Percentiles rank a stretch among this genome's conserved stretches.
These are phyloP conservation scores for Penicillium bialowiezense DNA, from an alignment of 495 filamentous ascomycete genomes.

Conservation along the genomic window DNA sequence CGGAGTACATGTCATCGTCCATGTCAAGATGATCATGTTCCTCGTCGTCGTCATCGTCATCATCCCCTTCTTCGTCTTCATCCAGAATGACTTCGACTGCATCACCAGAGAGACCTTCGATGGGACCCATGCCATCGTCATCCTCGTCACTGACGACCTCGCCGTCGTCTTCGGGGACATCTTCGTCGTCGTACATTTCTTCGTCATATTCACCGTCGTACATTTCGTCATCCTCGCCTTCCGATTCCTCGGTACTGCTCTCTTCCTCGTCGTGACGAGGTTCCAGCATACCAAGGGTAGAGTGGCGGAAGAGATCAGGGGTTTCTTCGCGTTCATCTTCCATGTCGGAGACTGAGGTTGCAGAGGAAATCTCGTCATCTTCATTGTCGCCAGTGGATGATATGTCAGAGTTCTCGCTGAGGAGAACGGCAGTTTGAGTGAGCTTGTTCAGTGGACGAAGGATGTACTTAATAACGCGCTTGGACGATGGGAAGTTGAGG, in stretches of 20 bases:
- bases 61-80: constrained; percentile 62
- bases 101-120: constrained; percentile 83
- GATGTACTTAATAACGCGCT: constrained; percentile 93
- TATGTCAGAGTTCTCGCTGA: constrained; percentile 77
- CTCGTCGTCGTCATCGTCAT: constrained; percentile 64
- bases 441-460: constrained; percentile 82
- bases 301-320: constrained; percentile 94
- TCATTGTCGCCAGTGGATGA: constrained; percentile 64
- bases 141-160: constrained; percentile 89
- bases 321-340: constrained; percentile 93
- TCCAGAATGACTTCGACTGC: constrained; percentile 83
- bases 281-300: constrained; percentile 91
- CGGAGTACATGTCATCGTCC: constrained; percentile 50
- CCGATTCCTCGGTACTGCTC: constrained; percentile 60
- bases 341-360: constrained; percentile 83
- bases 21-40: constrained; percentile 59
- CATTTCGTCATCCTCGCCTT: constrained; percentile 79
- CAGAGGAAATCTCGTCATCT: constrained; percentile 86
- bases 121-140: constrained; percentile 76
- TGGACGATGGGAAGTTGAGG: constrained; percentile 88
- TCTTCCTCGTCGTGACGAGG: constrained; percentile 75
- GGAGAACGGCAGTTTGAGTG: constrained; percentile 77
- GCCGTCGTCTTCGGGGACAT: constrained; percentile 70
- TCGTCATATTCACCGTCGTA: constrained; percentile 82
- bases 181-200: constrained; percentile 88